Base-by-base conservation (phyloP, 169 alveolate genomes). In the Eimeria maxima region DNA sequence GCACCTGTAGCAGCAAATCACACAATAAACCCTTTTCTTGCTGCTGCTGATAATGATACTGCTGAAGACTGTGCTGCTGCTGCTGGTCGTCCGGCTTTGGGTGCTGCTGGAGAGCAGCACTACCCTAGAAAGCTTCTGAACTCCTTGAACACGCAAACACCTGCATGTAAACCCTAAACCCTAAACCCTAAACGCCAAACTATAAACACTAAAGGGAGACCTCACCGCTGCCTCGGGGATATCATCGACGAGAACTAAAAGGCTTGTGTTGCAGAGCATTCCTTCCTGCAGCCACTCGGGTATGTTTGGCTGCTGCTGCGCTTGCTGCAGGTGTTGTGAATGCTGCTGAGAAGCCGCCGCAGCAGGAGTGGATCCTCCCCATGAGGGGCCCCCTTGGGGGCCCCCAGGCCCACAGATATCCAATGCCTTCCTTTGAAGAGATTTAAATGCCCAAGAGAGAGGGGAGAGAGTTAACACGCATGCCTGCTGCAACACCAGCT, bases 191-290 rank as follows among this genome's bases (percentile, higher is more conserved):
- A 57, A 57, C 67, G n/a, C 67, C 18, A 57, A 57, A 57, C 67
- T 24, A 16, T 57, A 57, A 57, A 57, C 67, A 16, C 10, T 57
- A 16, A 57, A 57, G 16, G 67, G 24, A 18, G n/a, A 7, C 47
- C 88, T 76, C 24, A 76, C 88, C 38, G 88, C 88, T 33, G 88
- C 88, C 50, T 76, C 88, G 13, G 63, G 50, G 50, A 27, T 10
- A 20, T 76, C 57, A 18, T 76, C 88, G 16, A 76, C 88, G 8
- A 76, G 88, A 3, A 44, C 88, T 27, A 76, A 76, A 8, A 76
- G 60, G 27, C 60, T 38, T 33, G 50, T 44, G 38, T 22, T 38
- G 57, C 88, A 76, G 38, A 76, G 38, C 88, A 29, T 13, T 76
- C 63, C 88, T 27, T 76, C 60, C 13, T 44, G 50, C 13, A 44